Evolutionary conservation across 805 yeast species (phyloP), one percentile per base, ranked within the genome.

Genomic region (Kazachstania kunashirensis): DNA sequence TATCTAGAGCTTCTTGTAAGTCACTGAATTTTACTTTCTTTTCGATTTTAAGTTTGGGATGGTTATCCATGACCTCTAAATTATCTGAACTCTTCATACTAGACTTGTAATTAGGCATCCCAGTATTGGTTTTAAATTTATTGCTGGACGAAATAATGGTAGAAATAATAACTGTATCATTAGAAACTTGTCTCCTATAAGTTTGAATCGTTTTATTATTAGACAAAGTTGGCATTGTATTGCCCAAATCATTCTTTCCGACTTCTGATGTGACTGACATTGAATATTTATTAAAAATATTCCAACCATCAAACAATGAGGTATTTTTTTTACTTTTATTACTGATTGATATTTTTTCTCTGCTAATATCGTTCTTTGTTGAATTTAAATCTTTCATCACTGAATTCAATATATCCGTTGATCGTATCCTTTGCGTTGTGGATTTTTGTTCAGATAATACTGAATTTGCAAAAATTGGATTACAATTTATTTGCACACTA

Each of bases 1-100:
- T 53, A 36, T 48, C 47, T 25, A 57, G 39, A 4, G 62, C 62
- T 21, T 55, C 59, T 16, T 41, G 44, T 10, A 57, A 40, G 23
- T 55, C 60, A 14, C 48, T 45, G 25, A 46, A 48, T 11, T 50
- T 43, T 13, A 55, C 41, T 18, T 31, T 38, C 24, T 46, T 39
- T 28, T 45, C 43, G 7, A 50, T 32, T 6, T 42, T 31, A 8
- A 54, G 52, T n/a, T 41, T 40, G 36, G n/a, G 40, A 15, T 13
- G 34, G 33, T 15, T 11, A 23, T 23, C 8, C 8, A 9, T 11
- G 24, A 9, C 24, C 24, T 23, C 24, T n/a, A n/a, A n/a, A n/a
- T n/a, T n/a, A n/a, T n/a, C n/a, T n/a, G n/a, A n/a, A n/a, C n/a
- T n/a, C n/a, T n/a, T n/a, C n/a, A n/a, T n/a, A n/a, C n/a, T n/a